Evolutionary conservation across 768 basidiomycete genomes (phyloP), one percentile per base, ranked within the genome.

Genomic region (Lenzites betulinus): DNA sequence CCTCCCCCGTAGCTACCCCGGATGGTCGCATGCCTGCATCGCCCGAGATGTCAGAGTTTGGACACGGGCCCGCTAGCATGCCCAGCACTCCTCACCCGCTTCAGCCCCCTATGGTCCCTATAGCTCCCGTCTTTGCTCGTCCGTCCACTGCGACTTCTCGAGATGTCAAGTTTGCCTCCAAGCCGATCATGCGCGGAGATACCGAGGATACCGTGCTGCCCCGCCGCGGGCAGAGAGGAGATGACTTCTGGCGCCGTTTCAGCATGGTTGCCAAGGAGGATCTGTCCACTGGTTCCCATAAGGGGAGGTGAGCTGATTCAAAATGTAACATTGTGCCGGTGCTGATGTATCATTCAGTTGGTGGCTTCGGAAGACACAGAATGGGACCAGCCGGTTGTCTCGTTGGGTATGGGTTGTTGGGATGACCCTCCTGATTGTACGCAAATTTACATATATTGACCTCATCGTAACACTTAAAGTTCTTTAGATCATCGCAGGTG

Each of bases 221-320:
- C 1, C 78, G 77, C 41, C 81, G 89, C 46, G 89, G 90, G 2
- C 84, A 90, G 70, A 83, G 80, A 50, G 89, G 90, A 0, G 90
- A 93, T 67, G 88, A 92, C 67, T 93, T 93, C 74, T 93, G 92
- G 92, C 79, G 89, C 60, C 80, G 92, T 39, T 93, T 93, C 74
- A 90, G 88, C 62, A 91, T 92, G 78, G 85, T 93, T 62, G 90
- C 85, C 9, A 89, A 84, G 69, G 85, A 86, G 59, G 85, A 89
- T 65, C 77, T 75, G 58, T 68, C 66, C 57, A 79, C 76, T 61
- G 71, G 75, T 3, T 63, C 70, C 11, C 68, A 78, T 68, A 84
- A 84, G 66, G 79, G 81, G 72, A 77, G 75, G 80, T 79, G 53
- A 46, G 38, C 15, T 35, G 15, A 54, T 39, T 51, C 42, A 48